Evolutionary conservation across 208 protist genomes (phyloP).

Genomic region (Giardia muris): DNA sequence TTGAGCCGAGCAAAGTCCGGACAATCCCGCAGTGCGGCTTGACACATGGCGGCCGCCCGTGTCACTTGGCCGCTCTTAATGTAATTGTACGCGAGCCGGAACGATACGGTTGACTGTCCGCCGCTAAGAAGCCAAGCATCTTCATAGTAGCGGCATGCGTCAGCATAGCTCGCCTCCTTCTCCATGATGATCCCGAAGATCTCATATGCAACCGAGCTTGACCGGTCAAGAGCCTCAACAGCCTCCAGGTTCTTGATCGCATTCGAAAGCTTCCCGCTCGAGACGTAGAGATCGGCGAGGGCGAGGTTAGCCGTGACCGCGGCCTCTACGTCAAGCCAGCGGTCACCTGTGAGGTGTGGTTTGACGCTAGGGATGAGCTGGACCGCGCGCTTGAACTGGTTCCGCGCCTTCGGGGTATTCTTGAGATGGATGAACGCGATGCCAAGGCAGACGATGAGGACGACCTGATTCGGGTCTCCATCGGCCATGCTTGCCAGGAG

Average conservation of each 20-base stretch:
- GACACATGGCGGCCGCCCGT: not conserved
- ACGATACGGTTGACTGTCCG: not conserved
- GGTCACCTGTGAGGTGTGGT: not conserved
- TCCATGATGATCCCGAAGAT: not conserved
- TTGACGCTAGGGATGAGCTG: not conserved
- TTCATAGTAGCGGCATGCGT: slow-evolving; percentile 24
- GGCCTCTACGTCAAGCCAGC: slow-evolving; percentile 26
- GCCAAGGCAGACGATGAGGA: not conserved
- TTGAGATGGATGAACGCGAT: slow-evolving; percentile 2
- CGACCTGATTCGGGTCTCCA: not conserved
- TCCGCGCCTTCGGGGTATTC: slow-evolving; percentile 7
- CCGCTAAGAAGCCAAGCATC: slow-evolving; percentile 17
- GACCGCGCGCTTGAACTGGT: not conserved
- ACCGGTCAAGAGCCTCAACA: not conserved
- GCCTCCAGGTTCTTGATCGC: not conserved
- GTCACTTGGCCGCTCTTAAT: not conserved
- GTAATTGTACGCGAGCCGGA: slow-evolving; percentile 27
- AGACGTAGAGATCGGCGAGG: slow-evolving; percentile 15
- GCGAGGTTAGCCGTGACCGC: slow-evolving; percentile 11
- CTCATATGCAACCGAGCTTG: not conserved
- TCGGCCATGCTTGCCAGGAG: not conserved
- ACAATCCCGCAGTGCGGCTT: not conserved
- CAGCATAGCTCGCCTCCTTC: not conserved
- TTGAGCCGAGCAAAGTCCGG: not conserved
- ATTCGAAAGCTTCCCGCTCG: slow-evolving; percentile 13